Conservation (phyloP, 805 yeast species). For the Lipomyces anomalus region DNA sequence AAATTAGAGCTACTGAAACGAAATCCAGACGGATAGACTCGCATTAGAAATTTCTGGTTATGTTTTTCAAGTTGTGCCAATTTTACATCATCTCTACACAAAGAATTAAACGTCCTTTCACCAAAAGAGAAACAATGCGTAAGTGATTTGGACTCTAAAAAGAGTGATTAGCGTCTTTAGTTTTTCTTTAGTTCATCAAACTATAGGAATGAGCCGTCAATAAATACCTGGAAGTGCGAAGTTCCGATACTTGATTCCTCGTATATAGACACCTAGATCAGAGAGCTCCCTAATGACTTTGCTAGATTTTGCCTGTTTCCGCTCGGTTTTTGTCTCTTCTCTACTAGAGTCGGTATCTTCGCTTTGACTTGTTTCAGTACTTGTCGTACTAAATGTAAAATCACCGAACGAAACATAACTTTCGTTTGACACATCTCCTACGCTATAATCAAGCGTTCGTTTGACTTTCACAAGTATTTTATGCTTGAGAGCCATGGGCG, state of each 20-base stretch:
- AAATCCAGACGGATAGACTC: slow-evolving; percentile 81
- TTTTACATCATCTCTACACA: slow-evolving; percentile 59
- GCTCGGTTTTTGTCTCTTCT: slow-evolving; percentile 34
- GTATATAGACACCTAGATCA: slow-evolving; percentile 61
- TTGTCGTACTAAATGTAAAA: slow-evolving; percentile 29
- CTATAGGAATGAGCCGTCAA: no score
- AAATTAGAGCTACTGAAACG: slow-evolving; percentile 77
- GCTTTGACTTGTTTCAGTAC: slow-evolving; percentile 28
- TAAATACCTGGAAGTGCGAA: slow-evolving; percentile 57
- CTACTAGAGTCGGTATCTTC: slow-evolving; percentile 33
- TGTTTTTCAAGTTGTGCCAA: slow-evolving; percentile 61
- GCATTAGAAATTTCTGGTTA: slow-evolving; percentile 65
- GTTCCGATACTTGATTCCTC: slow-evolving; percentile 73
- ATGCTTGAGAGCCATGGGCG: slow-evolving; percentile 68
- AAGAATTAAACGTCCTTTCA: slow-evolving; percentile 59
- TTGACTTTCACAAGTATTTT: slow-evolving; percentile 75
- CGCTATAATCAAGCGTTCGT: slow-evolving; percentile 34
- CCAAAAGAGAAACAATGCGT: slow-evolving; percentile 85
- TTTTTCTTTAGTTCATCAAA: neutral
- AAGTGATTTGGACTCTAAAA: slow-evolving; percentile 58
- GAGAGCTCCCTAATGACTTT: slow-evolving; percentile 42
- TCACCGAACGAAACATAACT: slow-evolving; percentile 8
- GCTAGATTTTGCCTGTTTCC: slow-evolving; percentile 17
- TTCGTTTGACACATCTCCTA: slow-evolving; percentile 11
- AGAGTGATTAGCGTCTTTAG: no score